Evolutionary conservation across 495 filamentous ascomycete genomes (phyloP).

Genomic region (Tricharina praecox): DNA sequence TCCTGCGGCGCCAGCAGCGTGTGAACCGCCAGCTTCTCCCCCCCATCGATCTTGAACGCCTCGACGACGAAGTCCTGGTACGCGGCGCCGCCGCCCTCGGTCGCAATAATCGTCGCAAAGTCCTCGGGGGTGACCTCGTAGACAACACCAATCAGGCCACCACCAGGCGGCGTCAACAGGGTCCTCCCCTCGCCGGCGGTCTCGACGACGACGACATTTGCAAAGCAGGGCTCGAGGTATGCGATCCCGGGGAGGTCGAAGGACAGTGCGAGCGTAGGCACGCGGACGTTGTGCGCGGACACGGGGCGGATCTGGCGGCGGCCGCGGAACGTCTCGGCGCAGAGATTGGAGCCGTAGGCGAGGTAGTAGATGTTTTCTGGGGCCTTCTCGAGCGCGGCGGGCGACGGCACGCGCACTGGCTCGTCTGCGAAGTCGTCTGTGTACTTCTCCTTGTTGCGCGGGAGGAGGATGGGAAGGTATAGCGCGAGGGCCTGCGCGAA

Average conservation of each 20-base stretch:
- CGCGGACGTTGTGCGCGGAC: constrained; percentile 58
- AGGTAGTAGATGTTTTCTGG: constrained; percentile 60
- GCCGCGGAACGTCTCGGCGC: constrained; percentile 55
- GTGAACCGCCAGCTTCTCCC: constrained; percentile 26
- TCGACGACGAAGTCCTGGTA: constrained; percentile 72
- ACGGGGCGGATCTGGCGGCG: constrained; percentile 61
- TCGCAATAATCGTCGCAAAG: constrained; percentile 72
- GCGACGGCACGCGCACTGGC: too few relatives aligned
- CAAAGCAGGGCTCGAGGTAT: constrained; percentile 83
- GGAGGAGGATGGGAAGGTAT: not conserved
- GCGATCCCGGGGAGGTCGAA: constrained; percentile 79
- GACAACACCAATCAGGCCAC: constrained; percentile 76
- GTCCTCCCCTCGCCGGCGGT: constrained; percentile 13
- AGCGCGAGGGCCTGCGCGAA: not conserved
- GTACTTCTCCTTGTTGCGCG: not conserved
- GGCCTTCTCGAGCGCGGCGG: not conserved
- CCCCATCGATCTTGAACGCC: constrained; percentile 33
- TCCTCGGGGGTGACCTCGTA: constrained; percentile 77
- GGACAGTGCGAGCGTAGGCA: constrained; percentile 55
- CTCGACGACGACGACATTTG: constrained; percentile 44
- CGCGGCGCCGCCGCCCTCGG: constrained; percentile 66
- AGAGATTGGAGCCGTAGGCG: constrained; percentile 87
- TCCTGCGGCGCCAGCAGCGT: constrained; percentile 16
- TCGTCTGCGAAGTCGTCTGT: not conserved
- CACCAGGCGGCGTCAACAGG: constrained; percentile 17